Percentiles rank a stretch among this genome's conserved stretches.
Conservation (phyloP, 331 rosid genomes). For the Quercus phellos region DNA sequence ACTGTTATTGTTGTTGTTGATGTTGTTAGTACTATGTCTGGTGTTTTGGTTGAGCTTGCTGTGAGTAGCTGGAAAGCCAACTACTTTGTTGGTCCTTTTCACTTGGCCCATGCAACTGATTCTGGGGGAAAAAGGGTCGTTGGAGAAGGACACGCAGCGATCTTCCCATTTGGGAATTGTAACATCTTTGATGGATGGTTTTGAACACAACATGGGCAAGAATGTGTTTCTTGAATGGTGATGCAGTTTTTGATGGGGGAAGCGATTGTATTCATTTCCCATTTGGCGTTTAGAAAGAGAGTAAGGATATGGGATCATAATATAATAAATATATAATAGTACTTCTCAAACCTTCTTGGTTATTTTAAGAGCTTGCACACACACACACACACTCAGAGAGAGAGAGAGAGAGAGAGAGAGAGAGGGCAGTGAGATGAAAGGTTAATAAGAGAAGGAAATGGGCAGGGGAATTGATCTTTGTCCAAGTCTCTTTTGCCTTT, state of each 20-base stretch:
- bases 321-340: background rate
- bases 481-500: conserved; percentile 14
- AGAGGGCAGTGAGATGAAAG: background rate
- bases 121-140: conserved; percentile 74
- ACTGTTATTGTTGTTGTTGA: background rate
- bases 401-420: background rate
- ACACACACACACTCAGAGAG: too few relatives aligned
- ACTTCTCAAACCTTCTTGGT: too few relatives aligned
- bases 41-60: conserved; percentile 17
- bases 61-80: conserved; percentile 54
- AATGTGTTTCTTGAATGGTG: conserved; percentile 45
- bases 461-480: background rate
- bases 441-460: background rate
- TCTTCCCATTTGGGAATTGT: conserved; percentile 38
- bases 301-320: background rate
- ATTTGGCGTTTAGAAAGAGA: conserved; percentile 19
- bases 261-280: conserved; percentile 42
- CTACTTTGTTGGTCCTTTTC: conserved; percentile 67
- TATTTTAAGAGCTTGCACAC: too few relatives aligned
- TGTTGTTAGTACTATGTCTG: conserved; percentile 8
- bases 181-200: conserved; percentile 66
- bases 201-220: conserved; percentile 83
- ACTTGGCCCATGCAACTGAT: conserved; percentile 97
- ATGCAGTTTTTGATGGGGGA: conserved; percentile 27
- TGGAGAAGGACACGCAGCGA: conserved; percentile 19